Conservation (phyloP, 306 rosid genomes). For the Vicia faba region DNA sequence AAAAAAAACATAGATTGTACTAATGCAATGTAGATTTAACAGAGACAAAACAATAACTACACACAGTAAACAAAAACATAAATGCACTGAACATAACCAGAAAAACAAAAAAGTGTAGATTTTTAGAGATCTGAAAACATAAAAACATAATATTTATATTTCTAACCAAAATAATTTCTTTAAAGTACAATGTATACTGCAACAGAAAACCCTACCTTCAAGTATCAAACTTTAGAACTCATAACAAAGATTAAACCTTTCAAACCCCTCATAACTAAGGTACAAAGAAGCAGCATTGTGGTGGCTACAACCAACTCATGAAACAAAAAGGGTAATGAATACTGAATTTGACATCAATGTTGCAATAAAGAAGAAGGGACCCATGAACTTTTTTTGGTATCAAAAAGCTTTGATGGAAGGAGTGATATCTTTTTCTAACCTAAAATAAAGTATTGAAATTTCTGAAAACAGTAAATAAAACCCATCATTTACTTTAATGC, state of each 20-base stretch:
- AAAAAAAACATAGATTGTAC: neutral
- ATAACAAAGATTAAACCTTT: slow-evolving; percentile 34
- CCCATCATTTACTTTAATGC: slow-evolving; percentile 44
- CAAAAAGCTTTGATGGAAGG: slow-evolving; percentile 43
- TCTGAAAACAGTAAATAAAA: slow-evolving; percentile 35
- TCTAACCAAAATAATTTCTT: slow-evolving; percentile 48
- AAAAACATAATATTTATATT: slow-evolving; percentile 40
- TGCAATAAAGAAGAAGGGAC: slow-evolving; percentile 70
- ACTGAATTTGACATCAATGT: slow-evolving; percentile 46
- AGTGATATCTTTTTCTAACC: slow-evolving; percentile 29
- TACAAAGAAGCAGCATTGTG: slow-evolving; percentile 33
- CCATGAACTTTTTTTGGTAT: slow-evolving; percentile 41
- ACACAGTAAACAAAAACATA: slow-evolving; percentile 36
- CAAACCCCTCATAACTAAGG: slow-evolving; percentile 25
- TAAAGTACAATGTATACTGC: slow-evolving; percentile 43
- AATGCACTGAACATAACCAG: slow-evolving; percentile 38
- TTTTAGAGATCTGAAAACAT: slow-evolving; percentile 54
- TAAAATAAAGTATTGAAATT: slow-evolving; percentile 12
- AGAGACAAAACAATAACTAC: slow-evolving; percentile 31
- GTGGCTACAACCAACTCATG: slow-evolving; percentile 44
- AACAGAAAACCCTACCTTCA: slow-evolving; percentile 28
- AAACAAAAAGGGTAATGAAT: slow-evolving; percentile 52
- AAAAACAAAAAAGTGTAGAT: slow-evolving; percentile 39
- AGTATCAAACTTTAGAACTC: slow-evolving; percentile 36
- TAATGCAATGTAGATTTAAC: slow-evolving; percentile 41